phyloP scores from a whole-genome alignment of 768 basidiomycete genomes.

The Suillus lakei region DNA sequence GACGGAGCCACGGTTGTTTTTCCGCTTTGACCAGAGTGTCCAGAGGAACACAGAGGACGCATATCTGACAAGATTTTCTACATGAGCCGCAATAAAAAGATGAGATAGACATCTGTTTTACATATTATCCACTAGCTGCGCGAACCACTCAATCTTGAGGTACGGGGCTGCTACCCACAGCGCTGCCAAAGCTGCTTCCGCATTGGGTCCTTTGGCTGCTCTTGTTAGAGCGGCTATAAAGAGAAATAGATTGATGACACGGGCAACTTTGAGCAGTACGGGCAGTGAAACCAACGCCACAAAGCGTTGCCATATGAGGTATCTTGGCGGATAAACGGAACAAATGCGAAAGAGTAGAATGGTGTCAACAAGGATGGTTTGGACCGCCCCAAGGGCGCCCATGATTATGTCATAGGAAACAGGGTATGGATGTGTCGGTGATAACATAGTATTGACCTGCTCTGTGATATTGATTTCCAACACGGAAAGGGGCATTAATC shows the following conservation, averaged over 20 bases:
- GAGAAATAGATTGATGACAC: slow-evolving; percentile 30
- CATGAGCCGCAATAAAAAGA: not conserved
- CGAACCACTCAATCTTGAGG: slow-evolving; percentile 38
- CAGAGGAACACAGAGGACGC: slow-evolving; percentile 32
- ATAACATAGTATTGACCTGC: slow-evolving; percentile 34
- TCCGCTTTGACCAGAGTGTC: slow-evolving; percentile 24
- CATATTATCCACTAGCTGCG: slow-evolving; percentile 36
- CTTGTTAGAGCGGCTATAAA: slow-evolving; percentile 30
- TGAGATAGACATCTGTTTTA: slow-evolving; percentile 13
- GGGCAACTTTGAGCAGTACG: slow-evolving; percentile 32
- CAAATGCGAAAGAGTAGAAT: slow-evolving; percentile 33
- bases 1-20: slow-evolving; percentile 13
- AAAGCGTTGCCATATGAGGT: slow-evolving; percentile 22
- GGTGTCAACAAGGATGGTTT: slow-evolving; percentile 34
- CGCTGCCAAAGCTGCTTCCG: slow-evolving; percentile 14
- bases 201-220: slow-evolving; percentile 25
- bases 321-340: slow-evolving; percentile 28
- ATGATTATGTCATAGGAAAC: slow-evolving; percentile 30
- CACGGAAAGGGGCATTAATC: not conserved
- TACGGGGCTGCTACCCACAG: slow-evolving; percentile 31
- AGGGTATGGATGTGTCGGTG: slow-evolving; percentile 27
- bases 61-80: slow-evolving; percentile 22
- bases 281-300: slow-evolving; percentile 25
- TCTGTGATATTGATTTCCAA: not conserved
- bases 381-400: slow-evolving; percentile 33